Evolutionary conservation across 306 rosid species (phyloP).

Genomic region (Vicia villosa): DNA sequence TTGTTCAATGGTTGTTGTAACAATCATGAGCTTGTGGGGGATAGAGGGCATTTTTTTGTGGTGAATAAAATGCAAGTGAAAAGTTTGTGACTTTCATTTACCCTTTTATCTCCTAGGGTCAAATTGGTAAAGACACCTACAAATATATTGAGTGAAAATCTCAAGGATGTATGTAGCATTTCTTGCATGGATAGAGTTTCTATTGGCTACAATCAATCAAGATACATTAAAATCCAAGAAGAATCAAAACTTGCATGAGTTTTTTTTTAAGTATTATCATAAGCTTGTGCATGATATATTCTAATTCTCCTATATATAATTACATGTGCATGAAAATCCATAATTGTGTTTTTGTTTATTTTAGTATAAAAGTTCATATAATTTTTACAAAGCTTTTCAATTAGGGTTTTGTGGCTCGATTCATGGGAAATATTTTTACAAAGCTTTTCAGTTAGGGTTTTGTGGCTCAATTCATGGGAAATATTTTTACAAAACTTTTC

Average conservation of each 20-base stretch:
- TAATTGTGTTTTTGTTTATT: no score
- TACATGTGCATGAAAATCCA: no score
- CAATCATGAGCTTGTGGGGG: constrained; percentile 54
- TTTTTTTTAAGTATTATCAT: neutral
- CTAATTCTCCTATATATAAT: no score
- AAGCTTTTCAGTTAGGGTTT: no score
- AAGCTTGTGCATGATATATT: neutral
- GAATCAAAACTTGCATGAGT: neutral
- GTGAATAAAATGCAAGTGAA: constrained; percentile 85
- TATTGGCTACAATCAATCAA: constrained; percentile 20
- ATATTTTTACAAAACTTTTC: no score
- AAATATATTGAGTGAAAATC: constrained; percentile 22
- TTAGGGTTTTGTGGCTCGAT: no score
- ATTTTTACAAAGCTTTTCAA: no score
- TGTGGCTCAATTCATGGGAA: no score
- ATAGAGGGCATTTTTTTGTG: constrained; percentile 73
- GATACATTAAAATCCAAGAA: neutral
- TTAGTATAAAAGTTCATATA: no score
- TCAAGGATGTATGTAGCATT: constrained; percentile 21
- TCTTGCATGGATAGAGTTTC: constrained; percentile 22
- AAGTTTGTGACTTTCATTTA: constrained; percentile 48
- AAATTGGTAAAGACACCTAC: constrained; percentile 21
- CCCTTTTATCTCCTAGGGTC: constrained; percentile 9
- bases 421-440: no score
- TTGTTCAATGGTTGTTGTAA: constrained; percentile 53